Evolutionary conservation across 2,329 filamentous ascomycete genomes (phyloP).

Genomic region (Fonsecaea monophora): DNA sequence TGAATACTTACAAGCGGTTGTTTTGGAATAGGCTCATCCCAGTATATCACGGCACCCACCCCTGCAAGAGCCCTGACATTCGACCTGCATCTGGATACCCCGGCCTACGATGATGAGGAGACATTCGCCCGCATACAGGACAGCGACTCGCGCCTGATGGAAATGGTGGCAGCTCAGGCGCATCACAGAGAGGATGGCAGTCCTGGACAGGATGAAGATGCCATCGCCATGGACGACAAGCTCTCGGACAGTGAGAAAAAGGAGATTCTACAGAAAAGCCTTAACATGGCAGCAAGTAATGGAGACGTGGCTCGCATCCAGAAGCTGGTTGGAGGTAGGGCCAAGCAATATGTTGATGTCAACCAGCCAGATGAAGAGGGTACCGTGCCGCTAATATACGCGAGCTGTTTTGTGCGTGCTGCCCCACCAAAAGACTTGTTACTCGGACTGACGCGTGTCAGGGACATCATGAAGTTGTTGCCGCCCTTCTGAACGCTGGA

Average conservation of each 20-base stretch:
- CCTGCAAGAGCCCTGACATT: conserved; percentile 84
- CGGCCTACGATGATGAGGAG: conserved; percentile 71
- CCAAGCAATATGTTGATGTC: conserved; percentile 78
- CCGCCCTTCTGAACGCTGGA: conserved; percentile 80
- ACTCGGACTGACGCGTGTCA: conserved; percentile 11
- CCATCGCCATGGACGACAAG: conserved; percentile 75
- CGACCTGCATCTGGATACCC: conserved; percentile 82
- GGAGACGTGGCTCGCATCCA: conserved; percentile 84
- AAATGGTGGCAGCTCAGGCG: conserved; percentile 96
- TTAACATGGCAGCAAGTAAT: conserved; percentile 96
- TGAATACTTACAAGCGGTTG: conserved; percentile 18
- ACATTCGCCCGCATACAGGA: conserved; percentile 67
- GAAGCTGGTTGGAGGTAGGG: conserved; percentile 75
- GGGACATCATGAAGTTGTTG: conserved; percentile 87
- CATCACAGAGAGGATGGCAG: conserved; percentile 70
- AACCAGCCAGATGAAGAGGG: conserved; percentile 92
- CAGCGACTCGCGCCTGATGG: conserved; percentile 86
- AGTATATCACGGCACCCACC: conserved; percentile 87
- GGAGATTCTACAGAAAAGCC: conserved; percentile 79
- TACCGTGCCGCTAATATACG: conserved; percentile 95
- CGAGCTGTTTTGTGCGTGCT: conserved; percentile 76
- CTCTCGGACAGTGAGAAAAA: conserved; percentile 79
- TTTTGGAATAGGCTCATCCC: conserved; percentile 76
- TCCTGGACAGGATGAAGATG: conserved; percentile 78
- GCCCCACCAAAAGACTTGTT: not conserved